A percentile compares a stretch with the other conserved stretches of the same genome.
Conservation (phyloP, 192 early-diverging fungal species). For the Backusella macrospora region DNA sequence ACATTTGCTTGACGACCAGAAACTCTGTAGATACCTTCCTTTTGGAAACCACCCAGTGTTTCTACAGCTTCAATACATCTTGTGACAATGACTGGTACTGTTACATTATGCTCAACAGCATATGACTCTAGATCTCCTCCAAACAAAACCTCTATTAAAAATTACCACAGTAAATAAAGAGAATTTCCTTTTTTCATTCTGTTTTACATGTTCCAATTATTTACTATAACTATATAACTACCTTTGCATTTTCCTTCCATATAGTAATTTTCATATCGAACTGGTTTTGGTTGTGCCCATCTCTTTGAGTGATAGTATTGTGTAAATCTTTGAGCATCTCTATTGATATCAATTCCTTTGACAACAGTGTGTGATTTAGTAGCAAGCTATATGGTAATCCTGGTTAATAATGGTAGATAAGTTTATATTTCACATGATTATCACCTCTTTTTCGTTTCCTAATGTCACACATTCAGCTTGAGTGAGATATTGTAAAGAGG, state of each 20-base stretch:
- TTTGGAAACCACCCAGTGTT: slow-evolving; percentile 33
- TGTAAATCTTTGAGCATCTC: slow-evolving; percentile 30
- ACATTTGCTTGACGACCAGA: slow-evolving; percentile 41
- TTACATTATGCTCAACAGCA: slow-evolving; percentile 28
- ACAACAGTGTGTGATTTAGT: neutral
- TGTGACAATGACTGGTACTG: slow-evolving; percentile 36
- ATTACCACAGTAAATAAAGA: neutral
- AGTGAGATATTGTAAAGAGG: neutral
- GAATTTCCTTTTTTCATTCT: neutral
- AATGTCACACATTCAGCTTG: neutral
- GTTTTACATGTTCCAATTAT: neutral
- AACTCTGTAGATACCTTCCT: slow-evolving; percentile 44
- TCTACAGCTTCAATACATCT: slow-evolving; percentile 41
- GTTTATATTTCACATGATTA: neutral
- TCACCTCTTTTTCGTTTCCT: slow-evolving; percentile 10
- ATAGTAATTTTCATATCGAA: slow-evolving; percentile 40
- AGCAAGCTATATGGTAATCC: neutral
- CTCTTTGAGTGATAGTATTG: slow-evolving; percentile 23
- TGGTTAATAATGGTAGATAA: neutral
- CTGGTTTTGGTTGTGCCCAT: slow-evolving; percentile 24
- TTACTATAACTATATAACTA: slow-evolving; percentile 5
- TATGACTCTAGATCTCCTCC: slow-evolving; percentile 37
- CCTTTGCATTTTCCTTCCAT: slow-evolving; percentile 37
- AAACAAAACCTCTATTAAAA: slow-evolving; percentile 35
- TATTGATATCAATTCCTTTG: slow-evolving; percentile 17